Evolutionary conservation across 345 rosid genomes (phyloP).

Genomic region (Odontarrhena argentea): DNA sequence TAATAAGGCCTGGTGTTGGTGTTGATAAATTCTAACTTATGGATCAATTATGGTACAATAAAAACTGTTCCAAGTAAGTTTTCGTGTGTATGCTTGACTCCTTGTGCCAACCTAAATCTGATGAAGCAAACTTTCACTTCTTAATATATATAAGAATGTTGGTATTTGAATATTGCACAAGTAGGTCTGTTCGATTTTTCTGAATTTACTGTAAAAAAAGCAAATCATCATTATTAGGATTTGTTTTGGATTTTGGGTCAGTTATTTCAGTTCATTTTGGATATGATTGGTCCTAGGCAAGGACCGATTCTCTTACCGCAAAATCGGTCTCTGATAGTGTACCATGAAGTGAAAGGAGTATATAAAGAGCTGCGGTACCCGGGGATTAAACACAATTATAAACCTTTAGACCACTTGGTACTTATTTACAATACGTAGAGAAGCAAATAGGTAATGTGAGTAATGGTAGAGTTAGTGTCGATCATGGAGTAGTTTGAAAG

Average conservation of each 20-base stretch:
- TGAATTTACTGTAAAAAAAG: too few relatives aligned
- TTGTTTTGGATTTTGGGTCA: background rate
- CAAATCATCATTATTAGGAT: too few relatives aligned
- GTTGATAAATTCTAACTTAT: constrained; percentile 71
- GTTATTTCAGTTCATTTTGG: background rate
- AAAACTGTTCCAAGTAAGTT: background rate
- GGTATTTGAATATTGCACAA: background rate
- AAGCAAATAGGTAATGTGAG: background rate
- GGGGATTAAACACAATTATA: background rate
- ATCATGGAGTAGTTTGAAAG: constrained; percentile 12
- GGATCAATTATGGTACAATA: constrained; percentile 14
- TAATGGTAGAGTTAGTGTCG: background rate
- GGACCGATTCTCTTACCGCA: too few relatives aligned
- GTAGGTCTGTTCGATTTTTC: too few relatives aligned
- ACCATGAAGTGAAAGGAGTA: background rate
- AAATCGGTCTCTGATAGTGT: too few relatives aligned
- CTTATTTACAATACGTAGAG: background rate
- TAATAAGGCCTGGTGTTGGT: constrained; percentile 63
- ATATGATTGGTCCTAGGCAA: too few relatives aligned
- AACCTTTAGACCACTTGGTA: background rate
- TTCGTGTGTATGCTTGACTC: constrained; percentile 23
- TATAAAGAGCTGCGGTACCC: background rate
- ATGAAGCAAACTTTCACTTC: constrained; percentile 21
- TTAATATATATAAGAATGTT: constrained; percentile 20
- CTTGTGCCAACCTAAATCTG: constrained; percentile 4